These are phyloP conservation scores for Rhizopus sp. DNA, from an alignment of 371 early-diverging fungal species.

Conservation along the genomic window DNA sequence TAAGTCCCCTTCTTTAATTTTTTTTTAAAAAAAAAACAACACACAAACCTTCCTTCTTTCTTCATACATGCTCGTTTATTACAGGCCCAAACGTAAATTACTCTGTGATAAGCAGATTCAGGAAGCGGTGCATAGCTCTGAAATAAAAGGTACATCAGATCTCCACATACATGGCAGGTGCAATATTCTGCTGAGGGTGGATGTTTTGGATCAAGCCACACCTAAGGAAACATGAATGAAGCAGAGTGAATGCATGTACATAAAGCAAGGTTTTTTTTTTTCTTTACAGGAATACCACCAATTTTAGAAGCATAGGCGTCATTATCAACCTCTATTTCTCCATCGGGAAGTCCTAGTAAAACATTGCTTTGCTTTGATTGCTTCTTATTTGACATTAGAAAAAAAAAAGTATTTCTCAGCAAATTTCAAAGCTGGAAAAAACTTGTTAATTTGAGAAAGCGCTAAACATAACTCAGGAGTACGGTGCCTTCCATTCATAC, in stretches of 20 bases:
- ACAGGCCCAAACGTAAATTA: constrained; percentile 80
- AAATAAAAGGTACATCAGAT: constrained; percentile 63
- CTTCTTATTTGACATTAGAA: constrained; percentile 21
- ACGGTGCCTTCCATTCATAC: too few relatives aligned
- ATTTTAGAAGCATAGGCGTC: constrained; percentile 72
- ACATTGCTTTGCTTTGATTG: constrained; percentile 29
- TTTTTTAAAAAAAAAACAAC: not conserved
- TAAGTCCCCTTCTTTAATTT: not conserved
- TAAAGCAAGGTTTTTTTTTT: constrained; percentile 13
- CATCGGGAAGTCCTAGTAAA: constrained; percentile 70
- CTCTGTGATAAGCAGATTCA: constrained; percentile 73
- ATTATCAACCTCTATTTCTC: constrained; percentile 53
- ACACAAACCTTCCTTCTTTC: constrained; percentile 61
- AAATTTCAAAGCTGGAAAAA: too few relatives aligned
- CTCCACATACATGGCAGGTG: constrained; percentile 47
- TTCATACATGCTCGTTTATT: constrained; percentile 72
- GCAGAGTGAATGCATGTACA: not conserved
- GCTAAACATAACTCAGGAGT: too few relatives aligned
- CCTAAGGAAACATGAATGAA: constrained; percentile 20
- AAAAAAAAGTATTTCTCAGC: constrained; percentile 1
- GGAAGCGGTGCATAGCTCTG: constrained; percentile 78
- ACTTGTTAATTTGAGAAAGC: too few relatives aligned
- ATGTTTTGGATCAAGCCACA: constrained; percentile 37
- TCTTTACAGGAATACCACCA: constrained; percentile 67
- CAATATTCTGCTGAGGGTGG: constrained; percentile 26